Evolutionary conservation across 2,329 filamentous ascomycete species (phyloP).

Genomic region (Fusarium agapanthi): DNA sequence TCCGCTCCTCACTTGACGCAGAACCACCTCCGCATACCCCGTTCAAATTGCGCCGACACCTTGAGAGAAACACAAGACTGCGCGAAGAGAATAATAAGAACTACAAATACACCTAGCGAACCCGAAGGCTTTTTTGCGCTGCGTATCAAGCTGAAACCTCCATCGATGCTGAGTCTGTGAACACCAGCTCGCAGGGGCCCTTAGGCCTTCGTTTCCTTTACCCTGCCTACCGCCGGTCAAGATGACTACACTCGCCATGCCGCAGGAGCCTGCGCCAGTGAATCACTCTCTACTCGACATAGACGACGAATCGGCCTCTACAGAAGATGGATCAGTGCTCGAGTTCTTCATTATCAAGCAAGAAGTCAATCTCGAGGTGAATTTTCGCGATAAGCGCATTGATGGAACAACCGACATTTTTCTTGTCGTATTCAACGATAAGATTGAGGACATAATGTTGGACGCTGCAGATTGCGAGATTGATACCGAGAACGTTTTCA

Average conservation of each 20-base stretch:
- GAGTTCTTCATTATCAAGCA: constrained; percentile 76
- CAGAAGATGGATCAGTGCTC: constrained; percentile 49
- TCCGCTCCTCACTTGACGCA: not conserved
- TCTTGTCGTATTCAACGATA: constrained; percentile 70
- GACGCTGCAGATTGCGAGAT: constrained; percentile 71
- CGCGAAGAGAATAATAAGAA: constrained; percentile 15
- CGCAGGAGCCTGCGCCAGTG: constrained; percentile 26
- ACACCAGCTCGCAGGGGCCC: constrained; percentile 38
- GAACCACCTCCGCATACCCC: constrained; percentile 13
- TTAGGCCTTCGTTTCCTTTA: constrained; percentile 35
- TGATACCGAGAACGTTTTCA: constrained; percentile 61
- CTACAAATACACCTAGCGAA: not conserved
- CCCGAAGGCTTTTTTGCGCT: not conserved
- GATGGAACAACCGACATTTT: constrained; percentile 84
- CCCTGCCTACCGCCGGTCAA: constrained; percentile 27
- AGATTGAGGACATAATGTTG: constrained; percentile 65
- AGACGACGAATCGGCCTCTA: constrained; percentile 46
- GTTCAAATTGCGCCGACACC: constrained; percentile 28
- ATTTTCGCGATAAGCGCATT: constrained; percentile 79
- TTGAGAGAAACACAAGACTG: constrained; percentile 17
- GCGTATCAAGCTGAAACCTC: not conserved
- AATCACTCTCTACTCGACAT: constrained; percentile 44
- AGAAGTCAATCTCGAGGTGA: constrained; percentile 87
- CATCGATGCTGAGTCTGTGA: constrained; percentile 39
- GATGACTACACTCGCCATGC: constrained; percentile 31